Percentiles rank a stretch among this genome's conserved stretches.
Evolutionary conservation across 2,329 filamentous ascomycete species (phyloP).

Genomic region (Botryotinia calthae): DNA sequence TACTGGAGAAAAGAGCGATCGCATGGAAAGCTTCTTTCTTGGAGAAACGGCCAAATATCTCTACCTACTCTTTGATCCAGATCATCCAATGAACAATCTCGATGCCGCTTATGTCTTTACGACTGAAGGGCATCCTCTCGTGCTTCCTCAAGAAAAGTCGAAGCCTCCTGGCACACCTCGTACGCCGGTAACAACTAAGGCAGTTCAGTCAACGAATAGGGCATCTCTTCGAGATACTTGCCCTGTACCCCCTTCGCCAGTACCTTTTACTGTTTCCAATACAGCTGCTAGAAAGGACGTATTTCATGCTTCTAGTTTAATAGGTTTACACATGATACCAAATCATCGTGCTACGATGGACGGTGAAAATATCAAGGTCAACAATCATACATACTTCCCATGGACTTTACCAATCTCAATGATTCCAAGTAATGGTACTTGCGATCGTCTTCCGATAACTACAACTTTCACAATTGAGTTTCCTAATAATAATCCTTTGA

Average conservation of each 20-base stretch:
- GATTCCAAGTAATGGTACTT: constrained; percentile 75
- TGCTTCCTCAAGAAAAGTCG: constrained; percentile 62
- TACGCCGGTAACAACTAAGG: constrained; percentile 25
- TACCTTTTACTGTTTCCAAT: constrained; percentile 72
- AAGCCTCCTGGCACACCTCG: constrained; percentile 21
- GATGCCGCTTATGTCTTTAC: constrained; percentile 91
- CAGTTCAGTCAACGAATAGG: constrained; percentile 41
- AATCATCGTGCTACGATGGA: constrained; percentile 53
- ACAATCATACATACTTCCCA: constrained; percentile 81
- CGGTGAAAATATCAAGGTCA: constrained; percentile 17
- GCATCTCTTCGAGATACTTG: constrained; percentile 53
- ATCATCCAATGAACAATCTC: constrained; percentile 82
- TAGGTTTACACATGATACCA: constrained; percentile 75
- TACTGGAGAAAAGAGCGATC: constrained; percentile 81
- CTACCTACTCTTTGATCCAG: constrained; percentile 82
- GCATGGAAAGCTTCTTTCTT: constrained; percentile 98
- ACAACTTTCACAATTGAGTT: constrained; percentile 69
- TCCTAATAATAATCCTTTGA: constrained; percentile 45
- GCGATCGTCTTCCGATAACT: constrained; percentile 66
- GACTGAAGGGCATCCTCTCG: constrained; percentile 89
- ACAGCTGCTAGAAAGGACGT: constrained; percentile 77
- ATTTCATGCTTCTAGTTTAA: constrained; percentile 84
- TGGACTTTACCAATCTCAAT: constrained; percentile 83
- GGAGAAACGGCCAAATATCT: constrained; percentile 96
- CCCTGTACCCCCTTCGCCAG: constrained; percentile 55